phyloP scores from a whole-genome alignment of 2,329 filamentous ascomycete genomes.

The Ascochyta pisi region DNA sequence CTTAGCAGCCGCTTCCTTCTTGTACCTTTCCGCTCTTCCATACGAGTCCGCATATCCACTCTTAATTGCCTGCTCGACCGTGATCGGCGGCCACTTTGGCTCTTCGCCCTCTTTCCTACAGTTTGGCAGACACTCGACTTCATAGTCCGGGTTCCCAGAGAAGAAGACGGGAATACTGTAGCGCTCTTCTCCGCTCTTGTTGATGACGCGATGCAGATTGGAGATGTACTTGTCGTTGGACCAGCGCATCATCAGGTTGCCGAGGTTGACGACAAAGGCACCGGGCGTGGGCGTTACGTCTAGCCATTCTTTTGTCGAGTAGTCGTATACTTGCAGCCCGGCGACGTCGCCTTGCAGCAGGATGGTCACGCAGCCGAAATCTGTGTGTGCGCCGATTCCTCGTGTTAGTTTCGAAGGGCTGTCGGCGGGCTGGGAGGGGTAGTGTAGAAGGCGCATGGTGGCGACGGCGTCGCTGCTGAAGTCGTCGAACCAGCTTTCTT shows the following conservation, averaged over 20 bases:
- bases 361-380: conserved; percentile 53
- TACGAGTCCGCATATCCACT: conserved; percentile 54
- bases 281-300: conserved; percentile 77
- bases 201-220: conserved; percentile 53
- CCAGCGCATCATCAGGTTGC: conserved; percentile 57
- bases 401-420: conserved; percentile 39
- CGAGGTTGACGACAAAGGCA: conserved; percentile 85
- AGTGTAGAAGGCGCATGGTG: conserved; percentile 54
- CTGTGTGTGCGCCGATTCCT: conserved; percentile 54
- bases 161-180: conserved; percentile 47
- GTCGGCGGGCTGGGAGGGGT: conserved; percentile 48
- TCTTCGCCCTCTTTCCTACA: conserved; percentile 47
- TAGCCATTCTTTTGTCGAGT: conserved; percentile 73
- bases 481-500: conserved; percentile 48
- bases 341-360: conserved; percentile 53
- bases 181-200: conserved; percentile 49
- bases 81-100: conserved; percentile 52
- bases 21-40: conserved; percentile 52
- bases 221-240: conserved; percentile 53
- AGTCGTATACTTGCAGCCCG: conserved; percentile 81
- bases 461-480: conserved; percentile 49
- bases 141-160: conserved; percentile 54
- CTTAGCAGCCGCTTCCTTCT: conserved; percentile 44
- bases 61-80: conserved; percentile 52
- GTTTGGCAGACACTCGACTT: conserved; percentile 53